Conservation (phyloP, 2,329 filamentous ascomycete genomes). For the Pleoardoris graminearum region DNA sequence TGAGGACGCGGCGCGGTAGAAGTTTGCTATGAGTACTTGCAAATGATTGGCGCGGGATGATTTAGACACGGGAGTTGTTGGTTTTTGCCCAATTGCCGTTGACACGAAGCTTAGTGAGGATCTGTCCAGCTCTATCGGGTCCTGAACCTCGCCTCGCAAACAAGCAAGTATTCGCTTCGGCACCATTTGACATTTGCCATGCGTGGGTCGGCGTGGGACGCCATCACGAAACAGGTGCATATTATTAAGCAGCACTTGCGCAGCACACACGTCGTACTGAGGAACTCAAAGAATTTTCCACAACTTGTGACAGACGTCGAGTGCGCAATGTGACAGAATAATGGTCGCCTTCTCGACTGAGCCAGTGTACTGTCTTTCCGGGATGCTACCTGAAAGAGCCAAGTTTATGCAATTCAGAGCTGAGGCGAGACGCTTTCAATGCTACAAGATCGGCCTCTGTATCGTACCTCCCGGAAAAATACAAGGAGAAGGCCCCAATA, state of each 20-base stretch:
- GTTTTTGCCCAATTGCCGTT: neutral
- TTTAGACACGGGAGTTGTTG: neutral
- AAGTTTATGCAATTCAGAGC: too few species aligned
- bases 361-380: too few species aligned
- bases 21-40: conserved; percentile 7
- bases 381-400: too few species aligned
- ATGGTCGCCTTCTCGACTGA: too few species aligned
- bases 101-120: conserved; percentile 6
- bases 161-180: conserved; percentile 24
- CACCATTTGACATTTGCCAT: conserved; percentile 30
- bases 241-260: conserved; percentile 43
- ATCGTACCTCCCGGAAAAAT: too few species aligned
- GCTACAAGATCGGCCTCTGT: too few species aligned
- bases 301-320: conserved; percentile 19
- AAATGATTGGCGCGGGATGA: conserved; percentile 3
- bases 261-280: too few species aligned
- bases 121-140: conserved; percentile 17
- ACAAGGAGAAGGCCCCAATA: too few species aligned
- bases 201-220: conserved; percentile 24
- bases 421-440: too few species aligned
- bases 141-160: conserved; percentile 23
- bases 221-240: conserved; percentile 36
- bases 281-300: conserved; percentile 41
- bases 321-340: too few species aligned
- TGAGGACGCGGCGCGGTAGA: conserved; percentile 44